These are phyloP conservation scores for Cladobotryum protrusum DNA, from an alignment of 2,329 filamentous ascomycete genomes.

Conservation along the genomic window DNA sequence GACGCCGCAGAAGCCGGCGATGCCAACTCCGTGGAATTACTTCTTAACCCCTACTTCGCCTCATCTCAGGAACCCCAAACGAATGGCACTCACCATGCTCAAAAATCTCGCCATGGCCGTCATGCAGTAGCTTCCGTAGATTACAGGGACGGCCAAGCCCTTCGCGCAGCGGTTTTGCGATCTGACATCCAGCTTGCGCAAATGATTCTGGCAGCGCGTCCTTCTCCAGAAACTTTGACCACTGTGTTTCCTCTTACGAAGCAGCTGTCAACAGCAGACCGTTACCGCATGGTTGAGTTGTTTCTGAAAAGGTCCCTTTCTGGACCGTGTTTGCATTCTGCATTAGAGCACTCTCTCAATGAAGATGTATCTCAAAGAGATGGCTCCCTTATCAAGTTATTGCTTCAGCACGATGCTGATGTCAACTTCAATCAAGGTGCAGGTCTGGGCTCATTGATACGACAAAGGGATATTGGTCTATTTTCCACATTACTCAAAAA, in stretches of 20 bases:
- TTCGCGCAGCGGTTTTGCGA: constrained; percentile 43
- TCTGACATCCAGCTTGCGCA: constrained; percentile 39
- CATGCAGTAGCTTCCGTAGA: constrained; percentile 49
- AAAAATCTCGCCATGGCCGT: constrained; percentile 25
- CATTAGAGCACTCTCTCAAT: constrained; percentile 47
- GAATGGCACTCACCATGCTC: constrained; percentile 14
- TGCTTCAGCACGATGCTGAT: constrained; percentile 47
- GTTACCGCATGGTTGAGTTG: constrained; percentile 42
- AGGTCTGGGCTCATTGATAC: constrained; percentile 42
- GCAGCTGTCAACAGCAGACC: constrained; percentile 35
- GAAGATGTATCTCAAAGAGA: constrained; percentile 43
- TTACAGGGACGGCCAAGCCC: constrained; percentile 44
- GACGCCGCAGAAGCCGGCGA: constrained; percentile 45
- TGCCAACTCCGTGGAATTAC: constrained; percentile 39
- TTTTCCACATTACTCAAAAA: constrained; percentile 40
- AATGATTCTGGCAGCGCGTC: constrained; percentile 41
- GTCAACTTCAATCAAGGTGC: constrained; percentile 48
- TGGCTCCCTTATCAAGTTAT: constrained; percentile 44
- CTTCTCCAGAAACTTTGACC: constrained; percentile 41
- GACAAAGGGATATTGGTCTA: constrained; percentile 41
- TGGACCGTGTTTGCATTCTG: constrained; percentile 40
- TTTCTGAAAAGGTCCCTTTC: constrained; percentile 46
- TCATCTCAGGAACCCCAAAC: background rate
- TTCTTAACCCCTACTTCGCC: constrained; percentile 44
- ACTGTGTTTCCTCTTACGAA: constrained; percentile 43